These are phyloP conservation scores for Hypoxylon lienhwacheense DNA, from an alignment of 495 filamentous ascomycete genomes.

Conservation along the genomic window DNA sequence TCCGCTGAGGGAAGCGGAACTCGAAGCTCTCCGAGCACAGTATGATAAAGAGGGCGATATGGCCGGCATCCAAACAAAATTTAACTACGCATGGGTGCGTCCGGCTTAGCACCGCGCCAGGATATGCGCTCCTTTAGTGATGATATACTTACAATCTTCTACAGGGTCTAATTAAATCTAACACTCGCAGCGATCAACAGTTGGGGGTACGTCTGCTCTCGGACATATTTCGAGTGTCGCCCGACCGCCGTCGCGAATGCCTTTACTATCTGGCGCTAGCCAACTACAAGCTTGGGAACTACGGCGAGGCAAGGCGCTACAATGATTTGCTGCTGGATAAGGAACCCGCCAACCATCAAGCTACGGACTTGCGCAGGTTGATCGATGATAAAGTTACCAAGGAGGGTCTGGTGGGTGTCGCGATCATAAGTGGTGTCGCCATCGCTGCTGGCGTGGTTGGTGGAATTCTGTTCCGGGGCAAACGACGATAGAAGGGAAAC, in stretches of 20 bases:
- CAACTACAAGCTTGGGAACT: conserved; percentile 98
- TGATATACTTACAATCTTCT: conserved; percentile 8
- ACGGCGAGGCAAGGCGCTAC: conserved; percentile 88
- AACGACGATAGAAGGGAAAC: conserved; percentile 26
- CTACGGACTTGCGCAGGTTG: conserved; percentile 75
- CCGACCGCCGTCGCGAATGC: conserved; percentile 92
- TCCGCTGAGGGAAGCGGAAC: conserved; percentile 83
- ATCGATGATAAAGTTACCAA: conserved; percentile 96
- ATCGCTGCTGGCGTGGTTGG: conserved; percentile 93
- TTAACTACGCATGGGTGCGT: conserved; percentile 97
- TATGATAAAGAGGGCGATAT: conserved; percentile 97
- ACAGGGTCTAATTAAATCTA: conserved; percentile 93
- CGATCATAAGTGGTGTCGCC: conserved; percentile 93
- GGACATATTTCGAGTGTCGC: conserved; percentile 91
- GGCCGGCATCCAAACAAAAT: conserved; percentile 96
- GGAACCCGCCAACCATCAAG: conserved; percentile 88
- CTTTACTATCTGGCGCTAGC: conserved; percentile 96
- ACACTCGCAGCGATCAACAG: conserved; percentile 81
- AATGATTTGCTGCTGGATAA: conserved; percentile 89
- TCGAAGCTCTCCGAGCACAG: conserved; percentile 86
- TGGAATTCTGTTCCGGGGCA: conserved; percentile 66
- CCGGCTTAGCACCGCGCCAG: not conserved
- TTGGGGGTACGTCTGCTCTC: conserved; percentile 91
- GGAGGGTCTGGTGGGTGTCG: conserved; percentile 91
- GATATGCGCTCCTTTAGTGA: not conserved